Percentiles rank a stretch among this genome's conserved stretches.
phyloP scores from a whole-genome alignment of 2,329 filamentous ascomycete genomes.

The Colletotrichum sp. region DNA sequence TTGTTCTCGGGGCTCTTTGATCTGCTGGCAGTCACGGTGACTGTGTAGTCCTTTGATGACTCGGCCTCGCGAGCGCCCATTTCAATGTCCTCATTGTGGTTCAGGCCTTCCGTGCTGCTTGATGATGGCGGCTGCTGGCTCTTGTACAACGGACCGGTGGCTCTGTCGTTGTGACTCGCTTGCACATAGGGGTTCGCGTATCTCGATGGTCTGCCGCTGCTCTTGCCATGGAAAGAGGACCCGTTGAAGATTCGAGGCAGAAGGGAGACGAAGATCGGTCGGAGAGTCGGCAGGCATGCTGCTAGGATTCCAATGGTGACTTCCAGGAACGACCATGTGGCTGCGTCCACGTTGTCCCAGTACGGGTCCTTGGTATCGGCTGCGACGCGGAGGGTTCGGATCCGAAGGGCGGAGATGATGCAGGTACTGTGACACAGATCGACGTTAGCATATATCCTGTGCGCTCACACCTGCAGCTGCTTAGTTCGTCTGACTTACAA shows the following conservation, averaged over 20 bases:
- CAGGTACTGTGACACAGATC: conserved; percentile 24
- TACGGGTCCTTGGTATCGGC: conserved; percentile 24
- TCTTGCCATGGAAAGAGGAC: not conserved
- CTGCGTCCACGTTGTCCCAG: conserved; percentile 34
- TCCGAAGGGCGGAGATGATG: conserved; percentile 31
- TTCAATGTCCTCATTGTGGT: not conserved
- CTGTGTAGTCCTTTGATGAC: not conserved
- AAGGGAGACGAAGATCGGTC: conserved; percentile 28
- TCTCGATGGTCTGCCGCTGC: not conserved
- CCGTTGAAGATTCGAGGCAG: conserved; percentile 24
- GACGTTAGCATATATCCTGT: not conserved
- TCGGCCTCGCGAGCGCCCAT: not conserved
- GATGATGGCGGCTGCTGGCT: not conserved
- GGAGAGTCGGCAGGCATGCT: conserved; percentile 32
- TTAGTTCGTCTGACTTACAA: conserved; percentile 24
- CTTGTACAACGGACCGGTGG: conserved; percentile 11
- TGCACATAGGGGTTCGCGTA: conserved; percentile 2
- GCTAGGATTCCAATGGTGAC: conserved; percentile 32
- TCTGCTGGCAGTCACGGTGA: not conserved
- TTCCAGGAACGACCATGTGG: conserved; percentile 35
- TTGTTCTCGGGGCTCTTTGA: not conserved
- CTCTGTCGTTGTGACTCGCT: conserved; percentile 10
- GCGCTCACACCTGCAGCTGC: not conserved
- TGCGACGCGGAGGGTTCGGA: conserved; percentile 30
- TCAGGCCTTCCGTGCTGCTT: not conserved